A percentile compares a stretch with the other conserved stretches of the same genome.
Evolutionary conservation across 106 monocot genomes (phyloP).

Genomic region (Apostasia shenzhenica): DNA sequence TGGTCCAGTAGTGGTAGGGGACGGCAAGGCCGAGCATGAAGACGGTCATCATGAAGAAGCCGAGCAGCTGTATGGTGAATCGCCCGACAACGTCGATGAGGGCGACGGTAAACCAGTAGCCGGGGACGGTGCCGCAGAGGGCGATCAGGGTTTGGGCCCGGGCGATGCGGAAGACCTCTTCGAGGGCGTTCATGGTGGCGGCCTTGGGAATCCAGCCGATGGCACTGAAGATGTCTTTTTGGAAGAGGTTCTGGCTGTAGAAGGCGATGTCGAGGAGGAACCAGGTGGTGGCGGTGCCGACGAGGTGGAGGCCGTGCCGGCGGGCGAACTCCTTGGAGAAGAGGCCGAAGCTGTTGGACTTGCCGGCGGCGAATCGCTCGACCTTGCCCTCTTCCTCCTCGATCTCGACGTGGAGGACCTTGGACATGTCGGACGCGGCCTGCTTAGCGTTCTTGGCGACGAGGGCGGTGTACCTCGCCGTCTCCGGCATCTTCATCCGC

Average conservation of each 20-base stretch:
- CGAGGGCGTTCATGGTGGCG: slow-evolving; percentile 65
- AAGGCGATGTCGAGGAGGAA: slow-evolving; percentile 52
- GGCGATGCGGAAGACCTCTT: slow-evolving; percentile 57
- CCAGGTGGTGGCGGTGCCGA: slow-evolving; percentile 49
- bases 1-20: slow-evolving; percentile 64
- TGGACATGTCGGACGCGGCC: slow-evolving; percentile 76
- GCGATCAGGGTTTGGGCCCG: slow-evolving; percentile 66
- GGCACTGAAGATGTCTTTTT: slow-evolving; percentile 72
- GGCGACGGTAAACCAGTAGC: slow-evolving; percentile 77
- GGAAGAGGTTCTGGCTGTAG: slow-evolving; percentile 70
- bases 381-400: slow-evolving; percentile 19
- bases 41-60: slow-evolving; percentile 54
- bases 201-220: slow-evolving; percentile 67
- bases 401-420: slow-evolving; percentile 52
- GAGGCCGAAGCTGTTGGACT: slow-evolving; percentile 35
- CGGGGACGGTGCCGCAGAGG: slow-evolving; percentile 75
- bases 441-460: slow-evolving; percentile 65
- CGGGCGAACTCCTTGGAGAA: slow-evolving; percentile 35
- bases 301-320: slow-evolving; percentile 51
- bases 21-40: slow-evolving; percentile 67
- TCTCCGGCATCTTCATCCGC: slow-evolving; percentile 58
- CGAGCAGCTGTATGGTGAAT: slow-evolving; percentile 50
- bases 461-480: slow-evolving; percentile 69
- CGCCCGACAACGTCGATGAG: slow-evolving; percentile 69
- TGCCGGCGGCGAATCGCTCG: neutral